Evolutionary conservation across 1,139 yeast genomes (phyloP), one percentile per base, ranked within the genome.

Genomic region (Yamadazyma atmosphaerica): DNA sequence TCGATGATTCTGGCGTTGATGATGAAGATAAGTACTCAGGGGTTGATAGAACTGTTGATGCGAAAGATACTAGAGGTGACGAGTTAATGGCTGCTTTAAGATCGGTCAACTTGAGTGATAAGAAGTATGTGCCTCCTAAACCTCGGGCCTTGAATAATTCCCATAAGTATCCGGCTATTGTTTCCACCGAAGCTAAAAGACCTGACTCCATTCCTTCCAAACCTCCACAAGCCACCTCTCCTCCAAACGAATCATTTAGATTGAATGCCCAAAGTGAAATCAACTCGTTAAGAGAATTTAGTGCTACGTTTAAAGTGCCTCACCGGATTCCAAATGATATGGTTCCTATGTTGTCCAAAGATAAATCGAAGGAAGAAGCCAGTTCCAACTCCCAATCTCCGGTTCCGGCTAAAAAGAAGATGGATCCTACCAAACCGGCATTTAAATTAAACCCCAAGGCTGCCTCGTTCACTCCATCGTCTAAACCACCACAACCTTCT

Each of bases 1-100:
- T 85, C 29, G 96, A 87, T 56, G 96, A 87, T 56, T 77, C 86
- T 45, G 96, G 95, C 2, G 50, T 86, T 51, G 98, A 92, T 60
- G 98, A 92, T 63, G 99, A 94, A 60, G 97, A 89, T 61, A 86
- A 86, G 63, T 92, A 90, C 57, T 88, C 97, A 2, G 98, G 98
- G 33, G 98, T 92, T 38, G 78, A 72, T 42, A 58, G 68, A 49
- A 32, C 32, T 15, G 18, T 16, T 5, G 26, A 30, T 4, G 33
- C 28, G 10, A 46, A 43, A 23, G 52, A 49, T 32, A 47, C 50
- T 9, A 69, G 85, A 49, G 85, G 85, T 22, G 81, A 77, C 47
- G 86, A 81, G 42, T 63, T 81, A 42, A 73, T 81, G 72, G 85
- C 85, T 3, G 81, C 85, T 4, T 68, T 81, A 49, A 71, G 62